A percentile compares a stretch with the other conserved stretches of the same genome.
These are phyloP conservation scores for Cryptosporidium tyzzeri DNA, from an alignment of 169 alveolate genomes.

Conservation along the genomic window DNA sequence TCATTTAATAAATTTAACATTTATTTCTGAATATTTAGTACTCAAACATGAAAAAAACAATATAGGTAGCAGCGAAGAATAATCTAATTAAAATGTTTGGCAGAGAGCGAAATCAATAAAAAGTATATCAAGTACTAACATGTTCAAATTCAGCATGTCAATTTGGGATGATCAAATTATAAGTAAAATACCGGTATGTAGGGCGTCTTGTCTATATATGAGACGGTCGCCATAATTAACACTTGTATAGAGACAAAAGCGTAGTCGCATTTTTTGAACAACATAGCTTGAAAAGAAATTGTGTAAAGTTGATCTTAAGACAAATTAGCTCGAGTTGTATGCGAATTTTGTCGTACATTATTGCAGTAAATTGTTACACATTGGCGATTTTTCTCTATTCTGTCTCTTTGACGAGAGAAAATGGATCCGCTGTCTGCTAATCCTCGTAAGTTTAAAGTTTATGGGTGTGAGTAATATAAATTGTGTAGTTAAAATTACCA, in stretches of 20 bases:
- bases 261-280: not conserved
- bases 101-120: not conserved
- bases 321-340: conserved; percentile 2
- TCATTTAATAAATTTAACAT: not conserved
- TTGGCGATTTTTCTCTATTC: conserved; percentile 17
- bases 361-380: not conserved
- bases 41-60: not conserved
- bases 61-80: not conserved
- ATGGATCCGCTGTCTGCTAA: conserved; percentile 74
- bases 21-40: not conserved
- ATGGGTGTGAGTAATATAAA: not conserved
- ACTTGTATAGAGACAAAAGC: conserved; percentile 57
- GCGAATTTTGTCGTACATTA: conserved; percentile 32
- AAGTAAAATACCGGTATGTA: conserved; percentile 27
- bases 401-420: conserved; percentile 17
- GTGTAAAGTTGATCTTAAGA: not conserved
- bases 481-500: not conserved
- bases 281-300: not conserved
- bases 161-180: conserved; percentile 1
- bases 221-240: conserved; percentile 47
- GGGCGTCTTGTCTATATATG: conserved; percentile 55
- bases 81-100: not conserved
- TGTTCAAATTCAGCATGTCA: not conserved
- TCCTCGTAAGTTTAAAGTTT: conserved; percentile 70
- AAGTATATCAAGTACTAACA: not conserved